phyloP scores from a whole-genome alignment of 768 basidiomycete genomes.

The Amanita jacksonii region DNA sequence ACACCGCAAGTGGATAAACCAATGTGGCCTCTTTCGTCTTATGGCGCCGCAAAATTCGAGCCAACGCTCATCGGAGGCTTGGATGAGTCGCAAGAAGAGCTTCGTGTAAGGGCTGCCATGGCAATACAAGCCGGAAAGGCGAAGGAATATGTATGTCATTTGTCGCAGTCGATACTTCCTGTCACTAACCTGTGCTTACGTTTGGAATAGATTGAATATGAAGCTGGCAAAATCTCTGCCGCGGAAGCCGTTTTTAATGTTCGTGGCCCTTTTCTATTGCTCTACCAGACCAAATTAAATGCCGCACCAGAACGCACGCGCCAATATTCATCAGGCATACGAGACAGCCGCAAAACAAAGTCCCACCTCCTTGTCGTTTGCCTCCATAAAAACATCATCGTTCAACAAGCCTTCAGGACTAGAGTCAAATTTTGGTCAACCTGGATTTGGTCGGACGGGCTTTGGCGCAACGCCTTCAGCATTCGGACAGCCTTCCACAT shows the following conservation, averaged over 20 bases:
- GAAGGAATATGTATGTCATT: slow-evolving; percentile 59
- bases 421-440: slow-evolving; percentile 22
- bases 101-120: slow-evolving; percentile 53
- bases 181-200: not conserved
- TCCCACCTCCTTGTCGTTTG: slow-evolving; percentile 11
- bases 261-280: slow-evolving; percentile 6
- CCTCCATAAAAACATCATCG: slow-evolving; percentile 14
- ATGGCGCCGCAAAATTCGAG: slow-evolving; percentile 69
- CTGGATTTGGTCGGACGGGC: slow-evolving; percentile 25
- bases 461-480: slow-evolving; percentile 25
- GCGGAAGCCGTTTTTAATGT: slow-evolving; percentile 42
- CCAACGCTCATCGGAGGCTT: slow-evolving; percentile 52
- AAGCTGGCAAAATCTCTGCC: slow-evolving; percentile 41
- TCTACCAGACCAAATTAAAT: not conserved
- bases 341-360: slow-evolving; percentile 43
- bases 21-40: slow-evolving; percentile 70
- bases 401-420: slow-evolving; percentile 20
- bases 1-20: slow-evolving; percentile 56
- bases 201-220: slow-evolving; percentile 34
- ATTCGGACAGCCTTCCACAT: slow-evolving; percentile 24
- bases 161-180: not conserved
- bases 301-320: slow-evolving; percentile 31
- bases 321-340: slow-evolving; percentile 39
- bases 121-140: slow-evolving; percentile 45
- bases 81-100: slow-evolving; percentile 74